Base-by-base conservation (phyloP, 441 rosid genomes). In the Populus hybrid region DNA sequence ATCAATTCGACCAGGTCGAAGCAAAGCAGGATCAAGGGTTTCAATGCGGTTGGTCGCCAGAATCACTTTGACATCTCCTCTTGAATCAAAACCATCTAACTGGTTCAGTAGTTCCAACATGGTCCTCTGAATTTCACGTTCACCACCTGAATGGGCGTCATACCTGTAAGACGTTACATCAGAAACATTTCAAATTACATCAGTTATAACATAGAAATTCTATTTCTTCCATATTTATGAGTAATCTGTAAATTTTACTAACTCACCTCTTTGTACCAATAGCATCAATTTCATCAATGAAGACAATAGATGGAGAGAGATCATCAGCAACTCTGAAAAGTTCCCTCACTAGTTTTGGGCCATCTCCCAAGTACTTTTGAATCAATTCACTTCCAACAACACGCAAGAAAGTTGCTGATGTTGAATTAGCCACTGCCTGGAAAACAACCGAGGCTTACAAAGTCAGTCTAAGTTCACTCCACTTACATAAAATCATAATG, bases 111-210 rank as follows among this genome's bases (percentile, higher is more conserved):
- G 80, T 72, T 96, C 99, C 87, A 96, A 86, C 98, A 96, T 94
- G 50, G 98, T 96, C 86, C 99, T 90, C 82, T 96, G 99, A 77
- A 96, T 94, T 86, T 96, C 99, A 79, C 99, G 97, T 69, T 96
- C 99, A 75, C 97, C 99, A 42, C 99, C 99, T 28, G 98, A 93
- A 86, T 94, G 88, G 11, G 99, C 99, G 73, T 96, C 99, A 26
- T 94, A 96, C 87, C 99, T 94, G 67, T 68, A 61, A 64, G 18
- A 75, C 56, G 31, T 66, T 23, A 35, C 31, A 64, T 69, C 35
- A 68, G 20, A 68, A 42, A 18, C 6, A 20, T 18, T 16, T 26
- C 26, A 77, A 9, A 72, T 12, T 11, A 78, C 2, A 29, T 73
- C 21, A 29, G 28, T 23, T 66, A 36, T 9, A 50, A 26, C 68